Conservation (phyloP, 1,284 basidiomycete genomes). For the Pterulicium gracile region DNA sequence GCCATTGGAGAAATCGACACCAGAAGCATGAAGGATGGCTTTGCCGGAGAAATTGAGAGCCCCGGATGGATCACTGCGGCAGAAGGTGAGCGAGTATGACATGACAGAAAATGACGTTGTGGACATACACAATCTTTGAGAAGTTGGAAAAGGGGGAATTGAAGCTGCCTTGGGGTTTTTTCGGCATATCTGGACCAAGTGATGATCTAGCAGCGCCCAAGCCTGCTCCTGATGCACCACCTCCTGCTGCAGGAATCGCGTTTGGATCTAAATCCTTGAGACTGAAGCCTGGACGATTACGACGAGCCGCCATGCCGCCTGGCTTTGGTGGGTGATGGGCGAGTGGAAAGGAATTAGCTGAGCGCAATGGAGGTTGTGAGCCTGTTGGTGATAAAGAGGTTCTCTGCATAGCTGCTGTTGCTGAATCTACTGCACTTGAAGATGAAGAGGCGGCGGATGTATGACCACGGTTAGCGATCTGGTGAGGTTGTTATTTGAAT, state of each 20-base stretch:
- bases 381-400: conserved; percentile 12
- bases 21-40: conserved; percentile 84
- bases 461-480: conserved; percentile 47
- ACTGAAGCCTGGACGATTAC: conserved; percentile 47
- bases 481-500: too few relatives aligned
- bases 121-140: conserved; percentile 85
- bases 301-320: conserved; percentile 37
- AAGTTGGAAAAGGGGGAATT: conserved; percentile 88
- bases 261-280: conserved; percentile 49
- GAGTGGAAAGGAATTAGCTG: conserved; percentile 19
- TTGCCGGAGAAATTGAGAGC: conserved; percentile 90
- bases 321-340: conserved; percentile 12
- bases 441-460: conserved; percentile 16
- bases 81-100: conserved; percentile 8
- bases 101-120: too few relatives aligned
- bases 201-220: conserved; percentile 56
- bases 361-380: conserved; percentile 19
- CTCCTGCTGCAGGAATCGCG: conserved; percentile 24
- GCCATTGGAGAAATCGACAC: conserved; percentile 93
- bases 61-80: conserved; percentile 79
- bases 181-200: conserved; percentile 29
- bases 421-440: conserved; percentile 29
- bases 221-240: conserved; percentile 52
- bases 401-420: conserved; percentile 27
- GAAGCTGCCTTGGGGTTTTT: conserved; percentile 33